These are phyloP conservation scores for Fraxinus xanthoxyloides DNA, from an alignment of 305 asterid genomes.

Conservation along the genomic window DNA sequence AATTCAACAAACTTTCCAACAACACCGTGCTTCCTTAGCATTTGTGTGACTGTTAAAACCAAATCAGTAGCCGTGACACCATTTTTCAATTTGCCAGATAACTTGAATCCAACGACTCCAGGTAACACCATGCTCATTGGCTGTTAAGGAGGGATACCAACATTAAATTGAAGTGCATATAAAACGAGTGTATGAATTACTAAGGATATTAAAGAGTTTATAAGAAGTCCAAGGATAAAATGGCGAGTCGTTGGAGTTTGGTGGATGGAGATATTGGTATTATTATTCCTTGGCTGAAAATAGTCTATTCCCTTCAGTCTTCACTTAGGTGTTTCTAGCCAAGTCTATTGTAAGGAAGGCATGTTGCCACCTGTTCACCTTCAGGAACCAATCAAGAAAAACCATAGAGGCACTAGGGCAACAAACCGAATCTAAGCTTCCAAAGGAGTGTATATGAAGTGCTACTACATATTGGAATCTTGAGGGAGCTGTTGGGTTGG, in stretches of 20 bases:
- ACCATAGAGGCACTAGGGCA: neutral
- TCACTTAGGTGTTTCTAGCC: neutral
- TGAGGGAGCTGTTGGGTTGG: neutral
- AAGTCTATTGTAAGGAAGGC: conserved; percentile 1
- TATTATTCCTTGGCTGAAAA: neutral
- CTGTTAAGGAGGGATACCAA: conserved; percentile 25
- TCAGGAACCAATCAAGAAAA: neutral
- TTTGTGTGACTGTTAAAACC: conserved; percentile 49
- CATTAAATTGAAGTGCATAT: neutral
- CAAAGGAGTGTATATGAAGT: neutral
- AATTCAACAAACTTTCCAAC: conserved; percentile 59
- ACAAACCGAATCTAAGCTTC: neutral
- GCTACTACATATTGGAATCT: neutral
- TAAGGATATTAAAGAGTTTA: neutral
- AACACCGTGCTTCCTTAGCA: conserved; percentile 55
- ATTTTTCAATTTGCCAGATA: conserved; percentile 42
- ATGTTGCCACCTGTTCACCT: neutral
- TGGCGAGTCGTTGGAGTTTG: neutral
- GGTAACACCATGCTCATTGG: conserved; percentile 60
- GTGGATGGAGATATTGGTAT: neutral
- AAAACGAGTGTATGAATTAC: neutral
- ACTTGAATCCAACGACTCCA: conserved; percentile 54
- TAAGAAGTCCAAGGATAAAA: neutral
- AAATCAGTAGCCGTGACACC: conserved; percentile 57
- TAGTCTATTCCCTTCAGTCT: neutral